Percentiles rank a stretch among this genome's conserved stretches.
These are phyloP conservation scores for Meredithiella fracta DNA, from an alignment of 2,329 filamentous ascomycete genomes.

Conservation along the genomic window DNA sequence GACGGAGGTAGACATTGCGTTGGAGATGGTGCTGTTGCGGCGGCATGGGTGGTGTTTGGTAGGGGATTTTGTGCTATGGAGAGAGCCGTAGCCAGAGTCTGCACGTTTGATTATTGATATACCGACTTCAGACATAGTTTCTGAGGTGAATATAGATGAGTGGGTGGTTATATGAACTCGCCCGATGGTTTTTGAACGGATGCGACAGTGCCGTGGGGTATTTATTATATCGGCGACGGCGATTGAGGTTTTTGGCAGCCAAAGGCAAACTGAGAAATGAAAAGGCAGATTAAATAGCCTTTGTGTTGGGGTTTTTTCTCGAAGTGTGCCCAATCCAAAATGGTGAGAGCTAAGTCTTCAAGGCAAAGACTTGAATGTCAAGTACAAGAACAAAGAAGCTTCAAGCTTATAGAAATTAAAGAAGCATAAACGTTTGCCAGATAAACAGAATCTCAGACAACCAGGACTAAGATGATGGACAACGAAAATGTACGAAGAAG, in stretches of 20 bases:
- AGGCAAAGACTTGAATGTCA: not conserved
- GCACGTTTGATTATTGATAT: constrained; percentile 30
- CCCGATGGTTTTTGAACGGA: not conserved
- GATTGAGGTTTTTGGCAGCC: no score
- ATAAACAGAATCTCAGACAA: not conserved
- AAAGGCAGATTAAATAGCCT: no score
- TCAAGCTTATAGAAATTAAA: not conserved
- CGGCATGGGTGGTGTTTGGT: constrained; percentile 15
- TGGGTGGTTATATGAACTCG: not conserved
- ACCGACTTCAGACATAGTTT: not conserved
- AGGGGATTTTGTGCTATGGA: constrained; percentile 19
- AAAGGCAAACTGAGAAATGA: no score
- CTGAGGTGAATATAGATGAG: not conserved
- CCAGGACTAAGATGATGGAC: not conserved
- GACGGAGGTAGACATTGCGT: constrained; percentile 1
- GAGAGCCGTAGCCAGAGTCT: constrained; percentile 43
- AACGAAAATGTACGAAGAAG: not conserved
- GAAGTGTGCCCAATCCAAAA: no score
- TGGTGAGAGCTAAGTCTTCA: no score
- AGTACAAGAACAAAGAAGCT: not conserved
- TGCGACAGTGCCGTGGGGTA: not conserved
- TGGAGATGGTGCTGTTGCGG: constrained; percentile 20
- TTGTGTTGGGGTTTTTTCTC: no score
- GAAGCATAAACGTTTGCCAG: not conserved
- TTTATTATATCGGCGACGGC: no score